Percentiles rank a stretch among this genome's conserved stretches.
phyloP scores from a whole-genome alignment of 2,329 filamentous ascomycete species.

The Talaromyces sp. region DNA sequence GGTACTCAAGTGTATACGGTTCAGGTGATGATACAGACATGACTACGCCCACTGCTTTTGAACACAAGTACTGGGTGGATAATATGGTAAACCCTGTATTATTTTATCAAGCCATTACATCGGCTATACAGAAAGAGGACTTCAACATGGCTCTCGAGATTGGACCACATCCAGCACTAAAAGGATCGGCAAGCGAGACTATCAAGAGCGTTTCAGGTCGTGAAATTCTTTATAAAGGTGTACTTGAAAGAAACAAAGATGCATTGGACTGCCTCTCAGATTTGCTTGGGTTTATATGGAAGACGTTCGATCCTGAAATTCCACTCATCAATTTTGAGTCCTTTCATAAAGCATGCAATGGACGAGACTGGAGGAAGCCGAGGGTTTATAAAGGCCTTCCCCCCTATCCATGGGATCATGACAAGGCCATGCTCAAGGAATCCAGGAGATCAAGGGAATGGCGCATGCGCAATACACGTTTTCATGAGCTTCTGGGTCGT shows the following conservation, averaged over 20 bases:
- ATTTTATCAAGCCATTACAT: constrained; percentile 30
- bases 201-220: constrained; percentile 6
- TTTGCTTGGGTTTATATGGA: constrained; percentile 25
- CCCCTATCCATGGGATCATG: constrained; percentile 51
- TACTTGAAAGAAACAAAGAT: constrained; percentile 21
- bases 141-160: constrained; percentile 27
- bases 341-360: constrained; percentile 13
- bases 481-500: constrained; percentile 29
- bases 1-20: constrained; percentile 15
- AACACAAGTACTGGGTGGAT: constrained; percentile 34
- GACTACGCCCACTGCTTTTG: constrained; percentile 23
- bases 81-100: constrained; percentile 38
- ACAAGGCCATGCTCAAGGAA: constrained; percentile 42
- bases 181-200: constrained; percentile 27
- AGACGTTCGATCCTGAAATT: constrained; percentile 19
- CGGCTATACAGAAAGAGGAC: constrained; percentile 17
- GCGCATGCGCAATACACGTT: constrained; percentile 35
- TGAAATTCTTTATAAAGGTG: constrained; percentile 22
- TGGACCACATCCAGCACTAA: constrained; percentile 35
- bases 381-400: constrained; percentile 32
- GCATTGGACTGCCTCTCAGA: constrained; percentile 19
- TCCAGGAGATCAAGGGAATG: constrained; percentile 42
- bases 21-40: constrained; percentile 20
- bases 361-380: neutral
- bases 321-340: constrained; percentile 20